phyloP scores from a whole-genome alignment of 306 rosid genomes.

The Malus domestica region DNA sequence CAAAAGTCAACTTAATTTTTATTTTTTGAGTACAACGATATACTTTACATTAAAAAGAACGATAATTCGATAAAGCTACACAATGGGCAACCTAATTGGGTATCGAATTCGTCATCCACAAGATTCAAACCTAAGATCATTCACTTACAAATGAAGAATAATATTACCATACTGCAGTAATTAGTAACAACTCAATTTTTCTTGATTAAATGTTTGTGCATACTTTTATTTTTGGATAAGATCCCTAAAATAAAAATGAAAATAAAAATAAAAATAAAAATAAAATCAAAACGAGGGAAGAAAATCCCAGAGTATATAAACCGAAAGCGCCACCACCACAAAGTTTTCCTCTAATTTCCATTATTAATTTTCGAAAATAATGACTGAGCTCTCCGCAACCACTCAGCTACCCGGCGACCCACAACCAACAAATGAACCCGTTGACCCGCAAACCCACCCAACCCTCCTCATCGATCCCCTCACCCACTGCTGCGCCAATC shows the following conservation, averaged over 20 bases:
- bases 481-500: conserved; percentile 21
- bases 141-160: fast-evolving
- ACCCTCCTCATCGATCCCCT: background rate
- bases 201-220: no score
- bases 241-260: background rate
- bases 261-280: background rate
- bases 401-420: conserved; percentile 8
- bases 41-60: no score
- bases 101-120: fast-evolving
- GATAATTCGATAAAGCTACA: fast-evolving
- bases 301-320: background rate
- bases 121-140: fast-evolving
- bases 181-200: no score
- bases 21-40: no score
- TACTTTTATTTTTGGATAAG: background rate
- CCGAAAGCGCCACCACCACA: background rate
- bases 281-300: background rate
- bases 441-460: background rate
- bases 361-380: background rate
- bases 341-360: conserved; percentile 43
- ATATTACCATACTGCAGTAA: fast-evolving
- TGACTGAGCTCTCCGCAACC: background rate
- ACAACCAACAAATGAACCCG: background rate
- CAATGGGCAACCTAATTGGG: fast-evolving
- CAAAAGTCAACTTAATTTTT: no score